phyloP scores from a whole-genome alignment of 1,284 basidiomycete species.

The Ustilago tritici region DNA sequence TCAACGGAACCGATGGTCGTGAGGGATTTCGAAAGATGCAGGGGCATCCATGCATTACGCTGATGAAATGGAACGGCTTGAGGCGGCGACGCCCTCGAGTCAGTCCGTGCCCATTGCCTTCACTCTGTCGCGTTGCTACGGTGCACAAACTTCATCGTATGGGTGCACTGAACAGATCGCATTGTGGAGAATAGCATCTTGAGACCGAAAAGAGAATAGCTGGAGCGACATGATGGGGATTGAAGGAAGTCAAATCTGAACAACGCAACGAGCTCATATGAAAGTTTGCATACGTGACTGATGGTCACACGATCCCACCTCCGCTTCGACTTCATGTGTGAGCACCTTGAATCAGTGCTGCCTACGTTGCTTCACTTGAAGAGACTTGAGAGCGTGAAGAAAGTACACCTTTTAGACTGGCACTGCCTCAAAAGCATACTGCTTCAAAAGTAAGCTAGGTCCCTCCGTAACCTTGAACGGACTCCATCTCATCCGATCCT shows the following conservation, averaged over 20 bases:
- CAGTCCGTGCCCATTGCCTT: not conserved
- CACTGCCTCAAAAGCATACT: not conserved
- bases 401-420: not conserved
- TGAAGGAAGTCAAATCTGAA: not conserved
- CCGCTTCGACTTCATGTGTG: conserved; percentile 3
- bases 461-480: not conserved
- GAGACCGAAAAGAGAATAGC: not conserved
- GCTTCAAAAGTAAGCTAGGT: not conserved
- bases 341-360: not conserved
- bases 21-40: not conserved
- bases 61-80: not conserved
- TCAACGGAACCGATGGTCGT: not conserved
- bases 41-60: not conserved
- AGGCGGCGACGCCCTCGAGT: not conserved
- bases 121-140: not conserved
- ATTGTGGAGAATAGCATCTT: not conserved
- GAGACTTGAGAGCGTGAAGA: not conserved
- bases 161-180: not conserved
- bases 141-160: not conserved
- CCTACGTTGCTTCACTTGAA: not conserved
- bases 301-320: conserved; percentile 2
- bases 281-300: conserved; percentile 1
- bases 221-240: too few species aligned
- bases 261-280: not conserved
- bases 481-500: not conserved